Percentiles rank a stretch among this genome's conserved stretches.
phyloP scores from a whole-genome alignment of 2,329 filamentous ascomycete genomes.

The Thielaviopsis populi region DNA sequence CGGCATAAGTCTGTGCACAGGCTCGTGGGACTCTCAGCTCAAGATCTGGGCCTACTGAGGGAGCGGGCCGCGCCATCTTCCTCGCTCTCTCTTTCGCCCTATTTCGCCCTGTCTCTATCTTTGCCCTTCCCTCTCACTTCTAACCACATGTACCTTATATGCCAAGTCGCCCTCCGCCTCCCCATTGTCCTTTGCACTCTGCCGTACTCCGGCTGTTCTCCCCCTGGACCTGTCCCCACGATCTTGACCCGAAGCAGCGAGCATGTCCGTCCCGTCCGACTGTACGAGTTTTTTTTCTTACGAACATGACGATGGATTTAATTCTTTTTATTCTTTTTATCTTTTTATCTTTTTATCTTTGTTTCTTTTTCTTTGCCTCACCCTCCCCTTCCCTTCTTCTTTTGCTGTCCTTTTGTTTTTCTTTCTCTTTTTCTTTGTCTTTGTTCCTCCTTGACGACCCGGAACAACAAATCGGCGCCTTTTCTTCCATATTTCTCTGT shows the following conservation, averaged over 20 bases:
- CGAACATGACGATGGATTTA: conserved; percentile 16
- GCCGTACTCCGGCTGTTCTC: not conserved
- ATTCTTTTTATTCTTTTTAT: conserved; percentile 6
- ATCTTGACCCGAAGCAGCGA: not conserved
- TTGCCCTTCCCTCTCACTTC: no score
- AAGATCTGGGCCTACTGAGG: conserved; percentile 74
- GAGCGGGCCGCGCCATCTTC: not conserved
- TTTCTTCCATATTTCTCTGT: not conserved
- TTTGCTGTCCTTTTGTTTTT: not conserved
- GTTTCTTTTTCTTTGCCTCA: not conserved
- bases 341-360: not conserved
- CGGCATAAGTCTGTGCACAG: conserved; percentile 96
- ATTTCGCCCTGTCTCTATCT: no score
- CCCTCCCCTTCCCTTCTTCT: not conserved
- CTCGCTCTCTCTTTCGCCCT: not conserved
- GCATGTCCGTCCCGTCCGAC: conserved; percentile 2
- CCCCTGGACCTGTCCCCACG: not conserved
- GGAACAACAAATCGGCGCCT: not conserved
- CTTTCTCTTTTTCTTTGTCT: not conserved
- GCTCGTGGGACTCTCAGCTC: conserved; percentile 95
- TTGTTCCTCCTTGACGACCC: not conserved
- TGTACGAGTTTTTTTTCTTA: conserved; percentile 14
- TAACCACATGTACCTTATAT: conserved; percentile 1
- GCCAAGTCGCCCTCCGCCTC: conserved; percentile 3
- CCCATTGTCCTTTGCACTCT: not conserved